Evolutionary conservation across 208 protist species (phyloP), one percentile per base, ranked within the genome.

Genomic region (Leishmania gerbilli): DNA sequence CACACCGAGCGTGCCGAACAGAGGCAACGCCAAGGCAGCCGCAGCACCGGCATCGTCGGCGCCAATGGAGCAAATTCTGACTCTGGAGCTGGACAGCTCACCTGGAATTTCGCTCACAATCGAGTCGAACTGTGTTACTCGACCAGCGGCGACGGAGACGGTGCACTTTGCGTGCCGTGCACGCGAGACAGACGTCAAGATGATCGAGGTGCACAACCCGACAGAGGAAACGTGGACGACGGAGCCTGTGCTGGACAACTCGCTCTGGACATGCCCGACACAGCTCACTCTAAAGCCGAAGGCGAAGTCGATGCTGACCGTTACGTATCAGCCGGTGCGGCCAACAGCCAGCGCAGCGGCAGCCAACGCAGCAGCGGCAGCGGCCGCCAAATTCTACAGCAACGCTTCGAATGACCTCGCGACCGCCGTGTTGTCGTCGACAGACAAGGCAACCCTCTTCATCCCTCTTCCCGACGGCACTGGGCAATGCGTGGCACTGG

Each of bases 381-480:
- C 42, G 2, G 21, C 75, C 7, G 69, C 40, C 6, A 34, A 34
- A 31, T 17, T 11, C 2, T 15, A 11, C 27, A 45, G 69, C 45
- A 74, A 31, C 17, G 8, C 69, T 2, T 53, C 69, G 9, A 19
- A 2, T 6, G 69, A 74, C 47, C 6, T 58, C 5, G 9, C 42
- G 0, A 21, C 45, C 24, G 42, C 27, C 27, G 49, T n/a, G 5
- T 9, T 55, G 15, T 19, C 69, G 11, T 19, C 60, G 9, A 65
- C 64, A n/a, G 96, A 99, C 83, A 47, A 65, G 5, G 98, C 90
- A 31, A 95, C 81, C 27, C 82, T 99, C 1, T 99, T 99, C 86
- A 89, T 99, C 37, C 95, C 98, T 74, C 88, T 97, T 49, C 97
- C 98, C 0, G 91, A 98, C 69, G 98, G 98, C 76, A 86, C 87